Evolutionary conservation across 805 yeast genomes (phyloP), one percentile per base, ranked within the genome.

Genomic region (Yarrowia phangngaensis): DNA sequence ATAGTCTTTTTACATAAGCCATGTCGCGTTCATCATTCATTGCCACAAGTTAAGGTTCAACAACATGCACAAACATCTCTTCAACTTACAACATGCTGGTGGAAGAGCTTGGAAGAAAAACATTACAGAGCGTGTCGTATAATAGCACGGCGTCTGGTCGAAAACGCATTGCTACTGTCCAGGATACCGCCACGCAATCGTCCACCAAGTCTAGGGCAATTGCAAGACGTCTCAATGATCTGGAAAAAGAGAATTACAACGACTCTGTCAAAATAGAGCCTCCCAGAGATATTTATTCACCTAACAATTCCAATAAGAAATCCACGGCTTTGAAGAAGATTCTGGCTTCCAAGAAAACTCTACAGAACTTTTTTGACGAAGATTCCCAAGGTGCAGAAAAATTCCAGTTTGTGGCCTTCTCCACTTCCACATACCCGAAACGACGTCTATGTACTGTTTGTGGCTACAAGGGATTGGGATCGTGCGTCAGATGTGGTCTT

Each of bases 331-430:
- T 60, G 15, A 63, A 60, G 8, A 61, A 68, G 32, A 62, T 70
- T 9, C 56, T 70, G 8, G 66, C 58, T 6, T 64, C 70, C 7
- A 61, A 61, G 32, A 69, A 68, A 51, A 60, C 69, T 1, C 54
- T 69, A 13, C 58, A 61, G 6, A 69, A 69, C 40, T 64, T 64
- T 32, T 57, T 67, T 30, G 74, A 70, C 47, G 74, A 70, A 45
- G 74, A 70, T 50, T 63, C 63, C 2, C 38, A 51, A 6, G 59
- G 64, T 7, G 60, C 68, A 3, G 57, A 56, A 26, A 36, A 52
- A 23, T 66, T 57, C 50, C 49, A 54, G 28, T 56, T 60, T 4
- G 59, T 63, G n/a, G 62, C 64, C 2, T 58, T 67, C 1, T 51
- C 38, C 16, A 64, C 67, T 3, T 61, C 71, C n/a, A 28, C 22